Base-by-base conservation (phyloP, 2,329 filamentous ascomycete species). In the Exserohilum rostratum region DNA sequence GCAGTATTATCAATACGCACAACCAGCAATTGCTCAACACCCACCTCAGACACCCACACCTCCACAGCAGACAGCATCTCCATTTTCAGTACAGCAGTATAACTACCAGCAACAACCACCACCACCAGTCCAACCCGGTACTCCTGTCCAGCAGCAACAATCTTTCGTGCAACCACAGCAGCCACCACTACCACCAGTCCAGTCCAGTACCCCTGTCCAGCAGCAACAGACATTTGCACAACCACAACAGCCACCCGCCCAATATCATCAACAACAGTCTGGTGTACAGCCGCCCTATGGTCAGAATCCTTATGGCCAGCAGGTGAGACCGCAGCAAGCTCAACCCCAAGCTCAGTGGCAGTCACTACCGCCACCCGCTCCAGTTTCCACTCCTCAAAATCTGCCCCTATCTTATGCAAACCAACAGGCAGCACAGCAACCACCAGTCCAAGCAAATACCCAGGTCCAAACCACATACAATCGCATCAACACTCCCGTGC, bases 401-500 rank as follows among this genome's bases (percentile, higher is more conserved):
- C 22, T 29, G 17, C 63, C 60, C 39, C 38, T 42, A 12, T 20
- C 58, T 11, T 54, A 56, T 25, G 52, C 35, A 11, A 22, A 31
- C 13, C 57, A 53, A 13, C 50, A 67, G 47, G 57, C 64, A n/a
- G 60, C 55, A 31, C 61, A 68, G 39, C 68, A 68, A 38, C 25
- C 60, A 18, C 67, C 70, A 46, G 50, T 40, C 7, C 57, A 62
- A n/a, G 18, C 57, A 45, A 54, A 52, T 1, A 65, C 68, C n/a
- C 64, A 70, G 55, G 67, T 66, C 12, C 65, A 67, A 6, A 71
- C 65, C 37, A 66, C 71, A 9, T 37, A 67, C 22, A 60, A 55
- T 47, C 66, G 65, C 10, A 66, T 61, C 44, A 58, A 62, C 12
- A 66, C 65, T 31, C 63, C 60, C 6, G 55, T 67, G 27, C 64